Conservation (phyloP, 352 stramenopile species). For the Blastocystis sp. region DNA sequence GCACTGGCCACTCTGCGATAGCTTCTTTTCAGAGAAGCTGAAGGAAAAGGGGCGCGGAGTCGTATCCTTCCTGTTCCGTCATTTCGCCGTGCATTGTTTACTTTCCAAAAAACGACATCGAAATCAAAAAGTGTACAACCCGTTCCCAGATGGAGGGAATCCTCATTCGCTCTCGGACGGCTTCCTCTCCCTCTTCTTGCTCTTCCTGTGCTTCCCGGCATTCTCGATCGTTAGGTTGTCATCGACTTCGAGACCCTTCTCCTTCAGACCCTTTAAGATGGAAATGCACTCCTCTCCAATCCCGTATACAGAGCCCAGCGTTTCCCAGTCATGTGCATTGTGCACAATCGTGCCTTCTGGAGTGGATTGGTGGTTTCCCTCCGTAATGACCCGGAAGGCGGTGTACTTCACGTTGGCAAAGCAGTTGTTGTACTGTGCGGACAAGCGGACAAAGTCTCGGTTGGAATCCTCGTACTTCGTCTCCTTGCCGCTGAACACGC, state of each 20-base stretch:
- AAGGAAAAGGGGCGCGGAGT: conserved; percentile 18
- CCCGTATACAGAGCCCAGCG: conserved; percentile 40
- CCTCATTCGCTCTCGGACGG: background rate
- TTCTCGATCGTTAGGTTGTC: conserved; percentile 2
- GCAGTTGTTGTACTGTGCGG: conserved; percentile 58
- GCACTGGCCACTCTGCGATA: background rate
- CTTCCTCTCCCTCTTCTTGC: conserved; percentile 51
- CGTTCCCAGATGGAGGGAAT: conserved; percentile 40
- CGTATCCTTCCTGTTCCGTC: conserved; percentile 39
- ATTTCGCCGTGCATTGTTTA: background rate
- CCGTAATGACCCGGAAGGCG: conserved; percentile 54
- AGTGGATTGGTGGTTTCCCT: conserved; percentile 50
- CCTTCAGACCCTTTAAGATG: conserved; percentile 32
- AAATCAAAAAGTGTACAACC: background rate
- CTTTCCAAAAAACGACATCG: conserved; percentile 67
- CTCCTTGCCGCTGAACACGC: conserved; percentile 64
- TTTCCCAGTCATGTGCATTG: conserved; percentile 63
- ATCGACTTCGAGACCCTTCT: conserved; percentile 36
- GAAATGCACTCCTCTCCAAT: conserved; percentile 34
- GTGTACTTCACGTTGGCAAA: conserved; percentile 69
- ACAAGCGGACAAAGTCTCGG: conserved; percentile 70
- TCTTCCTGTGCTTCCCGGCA: conserved; percentile 45
- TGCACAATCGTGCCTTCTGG: conserved; percentile 2
- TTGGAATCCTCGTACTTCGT: conserved; percentile 70
- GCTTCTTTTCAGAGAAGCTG: conserved; percentile 48